Conservation (phyloP, 805 yeast genomes). For the Yamadazyma kitorensis region DNA sequence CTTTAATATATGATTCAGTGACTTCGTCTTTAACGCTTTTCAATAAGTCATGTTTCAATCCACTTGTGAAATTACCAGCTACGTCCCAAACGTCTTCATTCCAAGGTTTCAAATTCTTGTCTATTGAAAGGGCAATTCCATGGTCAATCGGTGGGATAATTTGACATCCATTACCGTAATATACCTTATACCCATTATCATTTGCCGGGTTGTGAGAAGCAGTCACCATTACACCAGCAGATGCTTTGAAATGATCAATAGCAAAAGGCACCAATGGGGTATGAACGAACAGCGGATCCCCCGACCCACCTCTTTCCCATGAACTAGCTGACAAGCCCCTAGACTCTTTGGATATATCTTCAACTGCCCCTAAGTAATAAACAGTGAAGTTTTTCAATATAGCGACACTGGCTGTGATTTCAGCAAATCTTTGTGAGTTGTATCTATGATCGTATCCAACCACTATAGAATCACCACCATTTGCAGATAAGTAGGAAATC, state of each 20-base stretch:
- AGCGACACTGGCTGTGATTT: conserved; percentile 74
- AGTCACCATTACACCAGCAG: conserved; percentile 89
- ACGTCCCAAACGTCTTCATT: conserved; percentile 47
- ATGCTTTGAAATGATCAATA: conserved; percentile 58
- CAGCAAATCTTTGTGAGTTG: conserved; percentile 77
- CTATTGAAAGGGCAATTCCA: conserved; percentile 65
- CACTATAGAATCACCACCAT: conserved; percentile 46
- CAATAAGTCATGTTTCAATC: conserved; percentile 25
- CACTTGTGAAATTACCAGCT: conserved; percentile 30
- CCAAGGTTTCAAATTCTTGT: conserved; percentile 61
- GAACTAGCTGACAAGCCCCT: conserved; percentile 4
- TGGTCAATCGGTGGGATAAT: conserved; percentile 89
- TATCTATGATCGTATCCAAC: conserved; percentile 91
- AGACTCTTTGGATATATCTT: conserved; percentile 28
- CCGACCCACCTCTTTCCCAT: background rate
- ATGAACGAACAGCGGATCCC: conserved; percentile 45
- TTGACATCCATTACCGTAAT: conserved; percentile 92
- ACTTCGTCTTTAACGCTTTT: conserved; percentile 41
- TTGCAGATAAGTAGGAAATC: conserved; percentile 43
- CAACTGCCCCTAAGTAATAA: conserved; percentile 47
- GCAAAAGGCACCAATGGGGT: conserved; percentile 94
- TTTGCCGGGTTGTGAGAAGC: conserved; percentile 84
- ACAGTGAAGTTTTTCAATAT: conserved; percentile 67
- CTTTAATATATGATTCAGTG: conserved; percentile 37
- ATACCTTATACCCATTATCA: conserved; percentile 94